Evolutionary conservation across 2,329 filamentous ascomycete genomes (phyloP), one percentile per base, ranked within the genome.

Genomic region (Aspergillus fructus): DNA sequence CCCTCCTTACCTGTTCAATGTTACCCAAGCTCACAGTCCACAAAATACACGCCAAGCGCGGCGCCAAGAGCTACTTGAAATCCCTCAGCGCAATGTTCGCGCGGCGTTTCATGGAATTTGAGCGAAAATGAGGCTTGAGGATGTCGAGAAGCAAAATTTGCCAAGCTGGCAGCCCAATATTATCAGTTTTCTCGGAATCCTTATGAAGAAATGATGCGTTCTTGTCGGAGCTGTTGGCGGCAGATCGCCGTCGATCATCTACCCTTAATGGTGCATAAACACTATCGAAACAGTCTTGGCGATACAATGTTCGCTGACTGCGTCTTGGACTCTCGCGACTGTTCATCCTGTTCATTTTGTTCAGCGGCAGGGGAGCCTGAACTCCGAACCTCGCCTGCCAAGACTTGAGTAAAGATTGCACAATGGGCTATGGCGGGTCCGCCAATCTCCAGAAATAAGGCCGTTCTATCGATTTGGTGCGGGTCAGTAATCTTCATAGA

Each of bases 201-300:
- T 23, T 50, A 51, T 49, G 52, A 51, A 56, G 47, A 30, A 40
- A 45, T 27, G 43, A 45, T 7, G 12, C 27, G 27, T 33, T 42
- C 27, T 41, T 12, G 40, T 41, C 39, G 21, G 23, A 40, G 19
- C 34, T 55, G 48, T 34, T 56, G 57, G 46, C 51, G 59, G 61
- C 53, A 60, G 62, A 64, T 64, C 62, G 55, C 53, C 53, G 62
- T 63, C 59, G 62, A 64, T 64, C 62, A 60, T 62, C 53, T 64
- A 52, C 52, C 53, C 43, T 43, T 37, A 42, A 53, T 51, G 39
- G 45, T 59, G 56, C 56, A 57, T 60, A 42, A 47, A 41, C 47
- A 39, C 41, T 59, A 51, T 55, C 55, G 59, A 42, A 49, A 41
- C 47, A 39, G 21, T 54, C 62, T 62, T 64, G 59, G 61, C 61